Conservation (phyloP, 306 rosid species). For the Prunus campanulata region DNA sequence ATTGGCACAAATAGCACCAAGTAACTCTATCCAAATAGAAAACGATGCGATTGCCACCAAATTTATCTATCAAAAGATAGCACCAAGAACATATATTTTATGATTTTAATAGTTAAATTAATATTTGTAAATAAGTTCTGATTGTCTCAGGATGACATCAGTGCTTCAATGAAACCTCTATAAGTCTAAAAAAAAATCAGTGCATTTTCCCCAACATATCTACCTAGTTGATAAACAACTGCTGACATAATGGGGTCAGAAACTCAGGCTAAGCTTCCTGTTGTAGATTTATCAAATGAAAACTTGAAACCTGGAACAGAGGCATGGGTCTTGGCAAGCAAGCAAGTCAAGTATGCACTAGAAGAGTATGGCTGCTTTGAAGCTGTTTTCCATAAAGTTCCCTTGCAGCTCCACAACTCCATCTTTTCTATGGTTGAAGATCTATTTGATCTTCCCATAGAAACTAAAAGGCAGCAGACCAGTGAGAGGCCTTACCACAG, state of each 20-base stretch:
- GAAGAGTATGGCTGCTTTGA: conserved; percentile 63
- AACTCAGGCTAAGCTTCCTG: conserved; percentile 31
- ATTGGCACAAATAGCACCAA: no score
- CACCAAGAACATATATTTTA: background rate
- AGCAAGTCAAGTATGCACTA: conserved; percentile 35
- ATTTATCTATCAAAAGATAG: background rate
- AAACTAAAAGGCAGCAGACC: conserved; percentile 37
- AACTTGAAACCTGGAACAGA: conserved; percentile 42
- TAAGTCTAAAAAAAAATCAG: background rate
- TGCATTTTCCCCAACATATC: background rate
- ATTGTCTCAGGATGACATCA: background rate
- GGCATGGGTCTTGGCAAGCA: conserved; percentile 43
- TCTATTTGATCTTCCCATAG: conserved; percentile 48
- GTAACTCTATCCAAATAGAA: background rate
- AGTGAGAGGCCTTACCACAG: conserved; percentile 37
- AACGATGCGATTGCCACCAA: background rate
- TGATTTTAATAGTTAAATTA: background rate
- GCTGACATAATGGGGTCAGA: conserved; percentile 36
- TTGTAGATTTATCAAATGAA: conserved; percentile 34
- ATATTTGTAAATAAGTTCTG: background rate
- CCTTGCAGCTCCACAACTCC: conserved; percentile 37
- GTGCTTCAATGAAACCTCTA: background rate
- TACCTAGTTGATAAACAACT: no score
- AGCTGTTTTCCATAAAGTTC: conserved; percentile 36
- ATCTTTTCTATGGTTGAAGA: conserved; percentile 34